These are phyloP conservation scores for Aureobasidium sp. DNA, from an alignment of 2,329 filamentous ascomycete genomes.

Conservation along the genomic window DNA sequence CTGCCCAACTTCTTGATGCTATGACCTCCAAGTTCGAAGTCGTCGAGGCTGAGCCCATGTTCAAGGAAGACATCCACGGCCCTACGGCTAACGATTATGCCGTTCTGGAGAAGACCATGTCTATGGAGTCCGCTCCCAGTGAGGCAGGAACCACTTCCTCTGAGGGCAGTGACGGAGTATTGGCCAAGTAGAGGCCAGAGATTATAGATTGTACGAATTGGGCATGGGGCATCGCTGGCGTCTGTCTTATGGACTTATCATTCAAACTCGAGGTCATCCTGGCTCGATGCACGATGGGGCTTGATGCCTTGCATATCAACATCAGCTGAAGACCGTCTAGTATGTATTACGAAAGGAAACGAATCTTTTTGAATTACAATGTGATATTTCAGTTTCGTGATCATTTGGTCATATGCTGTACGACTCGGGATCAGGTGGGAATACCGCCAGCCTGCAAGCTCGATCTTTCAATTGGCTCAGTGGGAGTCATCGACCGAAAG, in stretches of 20 bases:
- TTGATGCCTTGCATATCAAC: not conserved
- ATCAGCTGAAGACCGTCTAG: not conserved
- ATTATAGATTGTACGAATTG: conserved; percentile 8
- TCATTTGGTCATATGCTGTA: not conserved
- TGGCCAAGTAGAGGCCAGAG: conserved; percentile 10
- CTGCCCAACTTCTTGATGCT: conserved; percentile 62
- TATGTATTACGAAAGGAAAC: conserved; percentile 14
- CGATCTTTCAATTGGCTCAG: too few relatives aligned
- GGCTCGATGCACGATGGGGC: not conserved
- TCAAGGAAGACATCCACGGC: conserved; percentile 79
- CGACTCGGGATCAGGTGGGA: too few relatives aligned
- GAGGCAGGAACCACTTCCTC: conserved; percentile 5
- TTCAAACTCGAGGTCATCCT: not conserved
- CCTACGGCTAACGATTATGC: conserved; percentile 47
- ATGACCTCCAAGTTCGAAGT: conserved; percentile 98
- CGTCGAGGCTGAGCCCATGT: conserved; percentile 81
- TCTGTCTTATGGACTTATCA: conserved; percentile 5
- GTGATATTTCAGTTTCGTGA: not conserved
- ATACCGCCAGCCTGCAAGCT: too few relatives aligned
- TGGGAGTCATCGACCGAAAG: too few relatives aligned
- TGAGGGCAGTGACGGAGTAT: not conserved
- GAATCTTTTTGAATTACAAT: not conserved
- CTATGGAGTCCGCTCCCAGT: conserved; percentile 4
- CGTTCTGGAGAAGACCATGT: conserved; percentile 9
- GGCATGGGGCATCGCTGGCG: conserved; percentile 13